A percentile compares a stretch with the other conserved stretches of the same genome.
phyloP scores from a whole-genome alignment of 139 green algal species.

The Ulvella scutata region DNA sequence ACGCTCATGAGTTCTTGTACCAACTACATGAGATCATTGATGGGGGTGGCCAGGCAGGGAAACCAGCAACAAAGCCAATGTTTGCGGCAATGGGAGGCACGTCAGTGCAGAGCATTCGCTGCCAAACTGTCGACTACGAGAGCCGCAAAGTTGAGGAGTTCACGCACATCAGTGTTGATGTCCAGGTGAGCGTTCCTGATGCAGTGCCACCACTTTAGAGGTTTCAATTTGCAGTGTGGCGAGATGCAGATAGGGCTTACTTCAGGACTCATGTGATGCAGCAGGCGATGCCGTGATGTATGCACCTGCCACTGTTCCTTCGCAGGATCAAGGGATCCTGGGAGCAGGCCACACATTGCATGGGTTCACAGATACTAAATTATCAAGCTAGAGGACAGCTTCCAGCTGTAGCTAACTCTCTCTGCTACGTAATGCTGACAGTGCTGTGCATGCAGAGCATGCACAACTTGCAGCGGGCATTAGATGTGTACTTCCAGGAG shows the following conservation, averaged over 20 bases:
- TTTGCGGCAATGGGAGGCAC: constrained; percentile 47
- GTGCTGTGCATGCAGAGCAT: not conserved
- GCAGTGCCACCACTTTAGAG: too few relatives aligned
- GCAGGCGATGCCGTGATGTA: too few relatives aligned
- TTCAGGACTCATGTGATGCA: too few relatives aligned
- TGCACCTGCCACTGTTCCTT: too few relatives aligned
- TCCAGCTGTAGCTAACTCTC: not conserved
- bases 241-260: too few relatives aligned
- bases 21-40: constrained; percentile 5
- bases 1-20: constrained; percentile 80
- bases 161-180: constrained; percentile 39
- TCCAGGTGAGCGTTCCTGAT: constrained; percentile 22
- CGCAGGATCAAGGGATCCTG: too few relatives aligned
- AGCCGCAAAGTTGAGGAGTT: not conserved
- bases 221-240: too few relatives aligned
- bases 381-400: too few relatives aligned
- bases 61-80: not conserved
- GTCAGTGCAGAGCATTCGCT: constrained; percentile 64
- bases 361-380: too few relatives aligned
- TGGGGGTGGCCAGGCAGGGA: not conserved
- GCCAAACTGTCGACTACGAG: constrained; percentile 23
- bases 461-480: constrained; percentile 36
- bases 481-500: constrained; percentile 49
- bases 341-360: too few relatives aligned
- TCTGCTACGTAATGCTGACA: not conserved